Conservation (phyloP, 352 stramenopile species). For the Phytophthora europaea region DNA sequence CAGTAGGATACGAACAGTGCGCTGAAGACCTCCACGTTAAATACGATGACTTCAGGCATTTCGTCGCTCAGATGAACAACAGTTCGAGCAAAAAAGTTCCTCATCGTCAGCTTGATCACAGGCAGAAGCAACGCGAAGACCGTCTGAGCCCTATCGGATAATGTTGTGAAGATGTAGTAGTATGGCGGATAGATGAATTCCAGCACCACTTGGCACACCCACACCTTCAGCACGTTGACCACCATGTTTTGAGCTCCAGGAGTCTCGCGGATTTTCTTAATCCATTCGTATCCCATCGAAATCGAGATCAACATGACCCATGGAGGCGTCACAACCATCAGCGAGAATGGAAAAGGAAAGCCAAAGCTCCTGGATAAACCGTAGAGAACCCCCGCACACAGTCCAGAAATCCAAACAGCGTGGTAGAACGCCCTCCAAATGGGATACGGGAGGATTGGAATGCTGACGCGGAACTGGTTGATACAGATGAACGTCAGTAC, state of each 20-base stretch:
- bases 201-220: constrained; percentile 3
- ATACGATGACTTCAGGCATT: constrained; percentile 5
- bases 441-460: not conserved
- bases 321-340: constrained; percentile 6
- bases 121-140: not conserved
- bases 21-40: constrained; percentile 8
- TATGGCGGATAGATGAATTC: constrained; percentile 1
- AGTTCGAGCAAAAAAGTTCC: constrained; percentile 1
- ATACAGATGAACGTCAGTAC: constrained; percentile 3
- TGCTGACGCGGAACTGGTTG: not conserved
- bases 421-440: not conserved
- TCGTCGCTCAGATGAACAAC: constrained; percentile 12
- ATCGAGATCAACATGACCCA: constrained; percentile 12
- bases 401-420: not conserved
- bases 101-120: constrained; percentile 7
- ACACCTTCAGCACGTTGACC: constrained; percentile 16
- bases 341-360: constrained; percentile 22
- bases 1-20: constrained; percentile 9
- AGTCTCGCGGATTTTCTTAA: constrained; percentile 8
- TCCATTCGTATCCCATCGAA: constrained; percentile 4
- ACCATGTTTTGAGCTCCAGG: constrained; percentile 4
- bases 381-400: not conserved
- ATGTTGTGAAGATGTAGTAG: constrained; percentile 7
- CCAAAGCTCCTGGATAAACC: not conserved
- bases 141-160: not conserved